Evolutionary conservation across 768 basidiomycete genomes (phyloP), one percentile per base, ranked within the genome.

Genomic region (Leccinellum rugosiceps): DNA sequence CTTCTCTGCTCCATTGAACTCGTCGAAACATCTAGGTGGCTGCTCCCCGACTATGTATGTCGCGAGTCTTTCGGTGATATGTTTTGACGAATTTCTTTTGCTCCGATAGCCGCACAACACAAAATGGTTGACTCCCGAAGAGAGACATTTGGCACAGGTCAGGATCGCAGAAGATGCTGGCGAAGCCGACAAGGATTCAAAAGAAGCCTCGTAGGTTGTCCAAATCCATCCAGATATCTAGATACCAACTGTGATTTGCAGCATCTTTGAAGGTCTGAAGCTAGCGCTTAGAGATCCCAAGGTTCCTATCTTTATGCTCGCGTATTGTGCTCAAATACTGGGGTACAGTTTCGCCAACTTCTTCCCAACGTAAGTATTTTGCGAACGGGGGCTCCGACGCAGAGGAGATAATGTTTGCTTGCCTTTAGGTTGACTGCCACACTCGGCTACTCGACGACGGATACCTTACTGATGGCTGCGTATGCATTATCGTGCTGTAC

Each of bases 131-230:
- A 73, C 75, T 15, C 65, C 76, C 0, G 69, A 73, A 7, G 80
- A 87, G 56, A 74, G 77, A 21, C 78, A 77, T 28, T 75, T 88
- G n/a, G 86, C 86, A 5, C 85, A 85, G 68, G 80, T 78, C 17
- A 81, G 86, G 13, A 79, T 87, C 13, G 81, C 85, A 0, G 86
- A 87, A 62, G 85, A 87, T 64, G 83, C 81, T 9, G 84, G 85
- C 3, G 85, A 87, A 71, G 85, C 85, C 0, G 86, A 87, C 60
- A 69, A 78, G 61, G 86, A 88, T 61, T 78, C 78, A 17, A 64
- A 67, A 0, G 71, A 77, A 32, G 84, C 84, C 53, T 83, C 85
- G 86, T 86, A 68, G 41, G 83, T 74, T 10, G 13, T 46, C 41
- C 48, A 35, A 19, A 10, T 50, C 13, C 17, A 4, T 28, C 31